Evolutionary conservation across 345 rosid genomes (phyloP).

Genomic region (Salix dunnii): DNA sequence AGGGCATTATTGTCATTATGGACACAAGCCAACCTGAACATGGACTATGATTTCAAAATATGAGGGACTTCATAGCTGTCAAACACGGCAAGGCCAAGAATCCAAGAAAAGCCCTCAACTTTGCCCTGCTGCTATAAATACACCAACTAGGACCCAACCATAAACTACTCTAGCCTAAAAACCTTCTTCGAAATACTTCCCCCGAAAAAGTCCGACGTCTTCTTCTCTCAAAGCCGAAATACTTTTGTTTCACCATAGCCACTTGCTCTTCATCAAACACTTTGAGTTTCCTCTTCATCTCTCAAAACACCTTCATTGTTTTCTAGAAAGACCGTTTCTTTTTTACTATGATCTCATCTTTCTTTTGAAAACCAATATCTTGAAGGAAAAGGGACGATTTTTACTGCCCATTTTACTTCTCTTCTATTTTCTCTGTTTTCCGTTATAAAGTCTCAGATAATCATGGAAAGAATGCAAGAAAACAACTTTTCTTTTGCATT

Average conservation of each 20-base stretch:
- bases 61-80: neutral
- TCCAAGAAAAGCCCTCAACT: neutral
- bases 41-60: neutral
- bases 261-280: neutral
- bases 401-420: slow-evolving; percentile 19
- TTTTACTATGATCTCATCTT: neutral
- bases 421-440: neutral
- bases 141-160: slow-evolving; percentile 6
- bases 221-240: neutral
- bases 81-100: neutral
- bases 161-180: neutral
- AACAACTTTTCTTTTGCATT: slow-evolving; percentile 20
- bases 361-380: neutral
- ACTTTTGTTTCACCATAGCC: neutral
- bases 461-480: slow-evolving; percentile 43
- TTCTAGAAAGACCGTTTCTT: neutral
- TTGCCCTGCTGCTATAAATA: slow-evolving; percentile 41
- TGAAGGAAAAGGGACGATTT: slow-evolving; percentile 28
- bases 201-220: neutral
- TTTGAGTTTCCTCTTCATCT: neutral
- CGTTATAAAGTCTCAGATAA: neutral
- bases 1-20: slow-evolving; percentile 19
- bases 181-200: neutral
- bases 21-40: neutral
- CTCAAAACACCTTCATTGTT: neutral